phyloP scores from a whole-genome alignment of 805 yeast species.

The Myxozyma mucilagina region DNA sequence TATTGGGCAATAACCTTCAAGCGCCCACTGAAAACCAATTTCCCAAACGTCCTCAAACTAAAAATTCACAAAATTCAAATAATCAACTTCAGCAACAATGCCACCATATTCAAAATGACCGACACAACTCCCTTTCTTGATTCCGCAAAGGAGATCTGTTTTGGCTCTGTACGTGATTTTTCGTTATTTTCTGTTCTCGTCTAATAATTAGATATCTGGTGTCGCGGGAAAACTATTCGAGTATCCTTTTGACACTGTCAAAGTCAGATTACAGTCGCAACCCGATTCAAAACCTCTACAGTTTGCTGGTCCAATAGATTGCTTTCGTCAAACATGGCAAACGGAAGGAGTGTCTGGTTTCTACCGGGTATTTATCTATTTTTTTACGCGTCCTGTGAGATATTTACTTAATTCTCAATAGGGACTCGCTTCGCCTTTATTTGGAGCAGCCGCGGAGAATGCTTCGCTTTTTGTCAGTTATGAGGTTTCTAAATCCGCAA shows the following conservation, averaged over 20 bases:
- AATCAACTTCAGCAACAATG: too few relatives aligned
- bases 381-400: not conserved
- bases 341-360: conserved; percentile 79
- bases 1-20: too few relatives aligned
- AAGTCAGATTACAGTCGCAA: conserved; percentile 81
- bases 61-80: not conserved
- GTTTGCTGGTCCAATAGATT: conserved; percentile 62
- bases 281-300: conserved; percentile 49
- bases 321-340: conserved; percentile 59
- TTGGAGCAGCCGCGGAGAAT: conserved; percentile 89
- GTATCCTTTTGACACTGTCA: conserved; percentile 90
- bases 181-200: not conserved
- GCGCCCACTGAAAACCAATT: not conserved
- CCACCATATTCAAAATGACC: not conserved
- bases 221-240: conserved; percentile 81
- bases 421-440: conserved; percentile 76
- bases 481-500: conserved; percentile 6
- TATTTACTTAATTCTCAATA: not conserved
- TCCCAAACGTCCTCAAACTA: not conserved
- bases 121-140: not conserved
- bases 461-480: conserved; percentile 66
- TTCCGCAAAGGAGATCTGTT: not conserved
- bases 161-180: not conserved
- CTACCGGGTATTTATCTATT: conserved; percentile 46
- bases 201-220: conserved; percentile 46